Base-by-base conservation (phyloP, 1,284 basidiomycete species). In the Rhodotorula sp. region DNA sequence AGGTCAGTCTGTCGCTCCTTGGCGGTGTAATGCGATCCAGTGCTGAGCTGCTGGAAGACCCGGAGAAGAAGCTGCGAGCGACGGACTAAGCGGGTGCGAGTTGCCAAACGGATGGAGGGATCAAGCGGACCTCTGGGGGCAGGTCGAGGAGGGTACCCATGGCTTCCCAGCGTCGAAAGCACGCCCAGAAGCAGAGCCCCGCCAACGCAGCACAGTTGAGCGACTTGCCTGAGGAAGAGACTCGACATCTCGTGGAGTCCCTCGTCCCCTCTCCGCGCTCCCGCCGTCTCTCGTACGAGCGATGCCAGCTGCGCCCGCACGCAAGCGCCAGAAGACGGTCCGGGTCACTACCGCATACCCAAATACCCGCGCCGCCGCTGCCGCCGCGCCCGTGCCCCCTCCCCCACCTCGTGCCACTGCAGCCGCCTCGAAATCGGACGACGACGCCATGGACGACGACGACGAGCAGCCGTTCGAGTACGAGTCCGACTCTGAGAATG, bases 381-480 rank as follows among this genome's bases (percentile, higher is more conserved):
- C 57, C 21, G 7, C 36, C 56, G 25, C 55, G 3, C 17, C 37
- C 8, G n/a, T 29, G n/a, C 19, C 13, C 58, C 41, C 58, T 13
- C 41, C 58, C 29, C 39, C 58, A 32, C 46, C 58, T 46, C 39
- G 22, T 10, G 17, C 53, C 53, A 15, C 53, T 1, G n/a, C 53
- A 13, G 41, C 41, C 58, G 59, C 59, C 21, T 29, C 29, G 41
- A 59, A n/a, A 27, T 27, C 48, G 44, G 41, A 8, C 39, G 59
- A 60, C 32, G 3, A 19, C 59, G 59, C 46, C 32, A 46, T 60
- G 22, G 58, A 62, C 51, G 72, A 63, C 32, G 69, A 71, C 41
- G 68, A 61, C 29, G 61, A 69, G 29, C 53, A 66, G 10, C 46
- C 37, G 5, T 75, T 75, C 66, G 71, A 72, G 56, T 72, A 72